Evolutionary conservation across 2,329 filamentous ascomycete species (phyloP).

Genomic region (Mycogone perniciosa): DNA sequence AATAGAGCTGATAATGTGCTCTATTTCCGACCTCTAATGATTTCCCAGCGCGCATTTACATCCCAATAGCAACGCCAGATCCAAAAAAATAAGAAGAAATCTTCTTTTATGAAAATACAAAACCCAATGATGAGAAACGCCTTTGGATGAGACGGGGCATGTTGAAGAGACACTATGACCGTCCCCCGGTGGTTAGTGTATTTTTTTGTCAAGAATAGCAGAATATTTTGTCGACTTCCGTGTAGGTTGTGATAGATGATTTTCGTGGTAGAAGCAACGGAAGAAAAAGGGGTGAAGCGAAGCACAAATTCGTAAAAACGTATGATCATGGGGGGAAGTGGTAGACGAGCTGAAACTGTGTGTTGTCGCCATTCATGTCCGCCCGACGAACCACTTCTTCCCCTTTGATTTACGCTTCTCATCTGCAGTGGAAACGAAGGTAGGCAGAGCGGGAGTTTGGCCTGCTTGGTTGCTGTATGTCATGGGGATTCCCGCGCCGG

Average conservation of each 20-base stretch:
- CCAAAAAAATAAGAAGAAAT: neutral
- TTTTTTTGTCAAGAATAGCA: too few species aligned
- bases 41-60: neutral
- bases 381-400: constrained; percentile 4
- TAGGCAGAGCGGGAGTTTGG: neutral
- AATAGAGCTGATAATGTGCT: neutral
- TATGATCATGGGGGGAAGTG: too few species aligned
- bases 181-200: neutral
- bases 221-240: too few species aligned
- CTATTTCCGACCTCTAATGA: constrained; percentile 4
- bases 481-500: constrained; percentile 16
- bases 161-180: neutral
- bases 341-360: neutral
- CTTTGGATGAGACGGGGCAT: constrained; percentile 1
- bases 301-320: too few species aligned
- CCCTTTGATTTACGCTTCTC: constrained; percentile 9
- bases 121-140: constrained; percentile 3
- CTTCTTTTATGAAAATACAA: neutral
- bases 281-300: too few species aligned
- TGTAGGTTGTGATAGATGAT: too few species aligned
- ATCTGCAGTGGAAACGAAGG: constrained; percentile 2
- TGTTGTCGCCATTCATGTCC: neutral
- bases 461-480: constrained; percentile 12
- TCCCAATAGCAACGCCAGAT: constrained; percentile 8
- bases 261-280: too few species aligned